Evolutionary conservation across 2,329 filamentous ascomycete species (phyloP), one percentile per base, ranked within the genome.

Genomic region (Penicillium sclerotigenum): DNA sequence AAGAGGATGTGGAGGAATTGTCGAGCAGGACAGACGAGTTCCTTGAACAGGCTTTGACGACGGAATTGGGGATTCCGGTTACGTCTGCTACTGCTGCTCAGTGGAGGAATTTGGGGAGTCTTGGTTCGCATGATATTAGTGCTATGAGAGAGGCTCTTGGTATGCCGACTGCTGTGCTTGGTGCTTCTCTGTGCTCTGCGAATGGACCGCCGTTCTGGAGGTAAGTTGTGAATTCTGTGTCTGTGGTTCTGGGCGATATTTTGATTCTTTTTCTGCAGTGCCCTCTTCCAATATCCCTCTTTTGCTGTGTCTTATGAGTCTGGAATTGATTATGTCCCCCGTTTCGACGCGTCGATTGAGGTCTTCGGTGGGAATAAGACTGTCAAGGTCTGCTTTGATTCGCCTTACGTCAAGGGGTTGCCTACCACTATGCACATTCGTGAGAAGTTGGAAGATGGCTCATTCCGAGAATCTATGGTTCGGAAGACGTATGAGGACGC

Each of bases 371-470:
- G 71, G 14, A 69, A 76, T 14, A 86, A 86, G 68, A 78, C 76
- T 0, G 81, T 86, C 0, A 72, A 72, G 2, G 73, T 86, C 18
- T 64, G 78, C 29, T 84, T 80, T 58, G 81, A 86, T 61, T 81
- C 80, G 0, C 84, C 84, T 0, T 86, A 81, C 56, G 71, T 86
- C 36, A 85, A 85, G 62, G 84, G 81, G 0, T 68, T 86, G 2
- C 81, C 83, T 0, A 79, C 81, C 9, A 80, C 73, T 1, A 75
- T 84, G 65, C 70, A 68, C 0, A 69, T 84, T 9, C 65, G 74
- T 6, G 81, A 84, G 59, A 67, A 72, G 41, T 71, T 71, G 34
- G 34, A 34, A 11, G 69, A 75, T 11, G 75, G 70, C 0, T 53
- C 47, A 16, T 79, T 70, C 37, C 70, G 74, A 48, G 77, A 78